A percentile compares a stretch with the other conserved stretches of the same genome.
phyloP scores from a whole-genome alignment of 164 flowering plant species.

The Annona cherimola region DNA sequence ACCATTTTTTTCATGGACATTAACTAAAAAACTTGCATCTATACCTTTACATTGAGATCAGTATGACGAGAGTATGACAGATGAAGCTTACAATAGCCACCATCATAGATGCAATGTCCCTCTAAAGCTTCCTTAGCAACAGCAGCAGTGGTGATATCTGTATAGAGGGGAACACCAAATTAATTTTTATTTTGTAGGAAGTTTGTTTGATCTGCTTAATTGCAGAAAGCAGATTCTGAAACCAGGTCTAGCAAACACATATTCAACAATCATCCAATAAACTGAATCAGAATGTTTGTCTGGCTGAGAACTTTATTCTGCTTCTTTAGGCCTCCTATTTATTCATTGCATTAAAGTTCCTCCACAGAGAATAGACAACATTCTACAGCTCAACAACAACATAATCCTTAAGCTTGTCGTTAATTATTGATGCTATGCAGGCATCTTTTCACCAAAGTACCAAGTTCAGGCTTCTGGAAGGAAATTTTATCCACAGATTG shows the following conservation, averaged over 20 bases:
- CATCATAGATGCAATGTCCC: constrained; percentile 98
- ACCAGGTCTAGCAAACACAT: neutral
- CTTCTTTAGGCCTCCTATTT: neutral
- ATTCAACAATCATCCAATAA: neutral
- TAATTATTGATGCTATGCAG: no score
- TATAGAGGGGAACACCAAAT: neutral
- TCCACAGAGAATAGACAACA: neutral
- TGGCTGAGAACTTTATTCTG: neutral
- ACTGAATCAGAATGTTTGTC: neutral
- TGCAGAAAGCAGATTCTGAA: neutral
- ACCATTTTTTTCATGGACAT: constrained; percentile 19
- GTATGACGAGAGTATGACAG: constrained; percentile 99
- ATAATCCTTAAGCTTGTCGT: no score
- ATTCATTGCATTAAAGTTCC: no score
- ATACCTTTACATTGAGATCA: constrained; percentile 98
- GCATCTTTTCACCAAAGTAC: no score
- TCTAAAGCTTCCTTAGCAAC: constrained; percentile 79
- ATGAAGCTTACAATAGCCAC: constrained; percentile 99
- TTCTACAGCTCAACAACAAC: neutral
- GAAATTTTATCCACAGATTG: no score
- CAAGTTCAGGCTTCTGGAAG: no score
- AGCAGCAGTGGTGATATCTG: constrained; percentile 71
- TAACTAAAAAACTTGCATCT: constrained; percentile 34
- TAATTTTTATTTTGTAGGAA: neutral
- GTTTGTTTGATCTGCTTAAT: neutral